A percentile compares a stretch with the other conserved stretches of the same genome.
Conservation (phyloP, 306 rosid species). For the Begonia fuchsioides region DNA sequence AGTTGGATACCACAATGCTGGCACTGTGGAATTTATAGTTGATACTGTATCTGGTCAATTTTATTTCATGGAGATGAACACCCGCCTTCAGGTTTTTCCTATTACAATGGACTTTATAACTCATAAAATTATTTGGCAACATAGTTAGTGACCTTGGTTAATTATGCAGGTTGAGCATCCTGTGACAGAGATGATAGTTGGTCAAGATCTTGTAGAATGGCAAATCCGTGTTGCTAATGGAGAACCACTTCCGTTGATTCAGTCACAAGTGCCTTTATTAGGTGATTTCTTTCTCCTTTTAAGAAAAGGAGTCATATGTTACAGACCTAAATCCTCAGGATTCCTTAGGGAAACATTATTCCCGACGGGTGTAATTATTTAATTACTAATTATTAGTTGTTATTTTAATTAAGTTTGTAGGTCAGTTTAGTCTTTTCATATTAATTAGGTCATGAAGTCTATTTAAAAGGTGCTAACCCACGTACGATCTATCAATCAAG, state of each 20-base stretch:
- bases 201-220: constrained; percentile 98
- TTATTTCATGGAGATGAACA: constrained; percentile 98
- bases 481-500: too few relatives aligned
- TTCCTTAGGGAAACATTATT: too few relatives aligned
- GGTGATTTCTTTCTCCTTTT: constrained; percentile 26
- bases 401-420: too few relatives aligned
- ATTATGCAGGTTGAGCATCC: constrained; percentile 92
- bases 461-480: too few relatives aligned
- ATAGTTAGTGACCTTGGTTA: not conserved
- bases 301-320: not conserved
- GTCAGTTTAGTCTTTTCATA: too few relatives aligned
- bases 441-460: too few relatives aligned
- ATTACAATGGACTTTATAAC: constrained; percentile 4
- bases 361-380: too few relatives aligned
- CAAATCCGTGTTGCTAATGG: constrained; percentile 90
- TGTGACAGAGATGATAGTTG: constrained; percentile 95
- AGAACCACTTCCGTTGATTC: constrained; percentile 73
- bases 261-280: constrained; percentile 71
- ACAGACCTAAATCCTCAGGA: too few relatives aligned
- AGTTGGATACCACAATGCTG: constrained; percentile 93
- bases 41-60: constrained; percentile 77
- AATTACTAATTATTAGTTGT: too few relatives aligned
- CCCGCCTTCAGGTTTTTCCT: constrained; percentile 84
- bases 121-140: constrained; percentile 6
- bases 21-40: constrained; percentile 98